Base-by-base conservation (phyloP, 2,329 filamentous ascomycete genomes). In the Pseudopithomyces maydicus region DNA sequence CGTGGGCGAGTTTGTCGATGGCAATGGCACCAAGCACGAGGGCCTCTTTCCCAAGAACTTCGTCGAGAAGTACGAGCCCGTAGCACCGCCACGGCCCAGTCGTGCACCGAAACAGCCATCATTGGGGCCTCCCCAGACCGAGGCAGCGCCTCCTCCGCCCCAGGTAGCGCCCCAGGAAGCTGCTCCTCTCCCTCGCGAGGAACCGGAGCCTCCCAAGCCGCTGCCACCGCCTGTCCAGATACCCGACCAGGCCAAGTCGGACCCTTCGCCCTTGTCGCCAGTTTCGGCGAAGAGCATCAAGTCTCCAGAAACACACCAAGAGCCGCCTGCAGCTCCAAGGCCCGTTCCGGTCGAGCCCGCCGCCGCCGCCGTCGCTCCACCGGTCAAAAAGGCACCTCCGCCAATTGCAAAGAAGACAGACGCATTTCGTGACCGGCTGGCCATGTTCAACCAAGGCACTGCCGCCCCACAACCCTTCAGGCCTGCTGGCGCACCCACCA, bases 1-100 rank as follows among this genome's bases (percentile, higher is more conserved):
- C 74, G 86, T 85, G 62, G 94, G 95, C 65, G 90, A 95, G 77
- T 97, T 97, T 75, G 80, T 88, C 62, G 91, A 96, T 77, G 86
- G 87, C 58, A 78, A 82, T 51, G 95, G 95, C 55, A 79, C 77
- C 61, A 92, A 89, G 77, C 85, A 88, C 73, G 88, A 93, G 72
- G 94, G 94, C 65, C 90, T 97, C 68, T 98, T 97, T 77, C 94
- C 92, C 50, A 89, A 90, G 74, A 99, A 98, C 79, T 99, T 99
- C 74, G 95, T 99, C 71, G 95, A 99, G 78, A 92, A 89, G 79
- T 96, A 92, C 78, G 94, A 98, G 76, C 95, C 95, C 36, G 90
- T 88, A 55, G 90, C 94, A 62, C 95, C 95, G 58, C 92, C 93
- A 58, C 88, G 95, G 57, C 95, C 95, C 56, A 84, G 86, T 61